These are phyloP conservation scores for Elasticomyces elasticus DNA, from an alignment of 495 filamentous ascomycete species.

Conservation along the genomic window DNA sequence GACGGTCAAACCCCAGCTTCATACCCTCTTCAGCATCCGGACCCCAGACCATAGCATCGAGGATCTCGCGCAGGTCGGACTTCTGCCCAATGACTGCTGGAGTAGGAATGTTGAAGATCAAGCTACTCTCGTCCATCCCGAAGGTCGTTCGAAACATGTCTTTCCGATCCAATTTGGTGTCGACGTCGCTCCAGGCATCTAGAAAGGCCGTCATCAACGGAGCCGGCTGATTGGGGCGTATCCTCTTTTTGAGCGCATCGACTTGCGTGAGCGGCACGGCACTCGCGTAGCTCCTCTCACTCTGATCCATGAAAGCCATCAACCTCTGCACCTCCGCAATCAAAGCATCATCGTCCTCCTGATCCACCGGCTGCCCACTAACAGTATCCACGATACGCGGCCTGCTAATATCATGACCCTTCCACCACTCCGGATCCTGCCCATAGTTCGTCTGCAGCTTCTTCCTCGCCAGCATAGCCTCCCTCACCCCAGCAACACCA, in stretches of 20 bases:
- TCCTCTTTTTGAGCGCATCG: background rate
- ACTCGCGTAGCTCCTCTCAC: slow-evolving; percentile 21
- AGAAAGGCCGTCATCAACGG: slow-evolving; percentile 9
- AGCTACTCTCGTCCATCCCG: background rate
- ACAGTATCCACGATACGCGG: slow-evolving; percentile 15
- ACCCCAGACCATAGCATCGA: slow-evolving; percentile 15
- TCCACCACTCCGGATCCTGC: slow-evolving; percentile 23
- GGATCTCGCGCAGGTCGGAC: slow-evolving; percentile 10
- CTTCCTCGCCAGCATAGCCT: slow-evolving; percentile 19
- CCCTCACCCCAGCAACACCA: slow-evolving; percentile 15
- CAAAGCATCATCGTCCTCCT: slow-evolving; percentile 5
- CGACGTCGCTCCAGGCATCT: slow-evolving; percentile 11
- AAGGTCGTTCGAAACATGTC: slow-evolving; percentile 8
- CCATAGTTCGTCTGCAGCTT: slow-evolving; percentile 13
- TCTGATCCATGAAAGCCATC: slow-evolving; percentile 23
- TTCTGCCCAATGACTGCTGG: slow-evolving; percentile 2
- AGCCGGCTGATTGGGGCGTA: background rate
- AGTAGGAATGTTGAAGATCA: background rate
- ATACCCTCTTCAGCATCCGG: slow-evolving; percentile 1
- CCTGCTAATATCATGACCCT: slow-evolving; percentile 11
- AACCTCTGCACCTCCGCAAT: slow-evolving; percentile 23
- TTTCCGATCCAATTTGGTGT: background rate
- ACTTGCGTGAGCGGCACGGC: slow-evolving; percentile 7
- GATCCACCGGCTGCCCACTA: slow-evolving; percentile 4
- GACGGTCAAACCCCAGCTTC: slow-evolving; percentile 5